Evolutionary conservation across 768 basidiomycete species (phyloP), one percentile per base, ranked within the genome.

Genomic region (Lactarius psammicola): DNA sequence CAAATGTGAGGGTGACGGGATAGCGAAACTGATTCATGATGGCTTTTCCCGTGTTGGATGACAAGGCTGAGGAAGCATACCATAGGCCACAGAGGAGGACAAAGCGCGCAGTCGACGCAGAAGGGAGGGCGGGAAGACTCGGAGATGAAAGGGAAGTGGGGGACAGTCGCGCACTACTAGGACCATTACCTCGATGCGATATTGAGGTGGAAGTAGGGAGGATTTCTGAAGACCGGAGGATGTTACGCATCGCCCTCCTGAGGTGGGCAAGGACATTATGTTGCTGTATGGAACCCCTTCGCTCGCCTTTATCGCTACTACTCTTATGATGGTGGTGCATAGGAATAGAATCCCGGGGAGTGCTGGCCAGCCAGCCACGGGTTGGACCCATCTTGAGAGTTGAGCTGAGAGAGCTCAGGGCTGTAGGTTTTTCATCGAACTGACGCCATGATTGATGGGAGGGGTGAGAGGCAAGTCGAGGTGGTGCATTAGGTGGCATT

Each of bases 31-130:
- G 88, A 70, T 82, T 95, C 71, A 99, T 82, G 77, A 99, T 95
- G 54, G 89, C 85, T 75, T 99, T 99, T 64, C 95, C 97, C 1
- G 96, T 98, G 74, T 98, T 98, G 49, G 94, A 96, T 2, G 94
- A 95, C 59, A 98, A 77, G 1, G 96, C 96, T 7, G 95, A 97
- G 4, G 89, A 87, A 18, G 87, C 83, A 78, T 99, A 99, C 97
- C 97, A 99, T 26, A 98, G 81, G 20, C 80, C 77, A 74, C 97
- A 99, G 38, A 96, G 81, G 62, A 90, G 76, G 56, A 94, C 78
- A 78, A 99, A 98, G 63, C 77, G 80, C 13, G 78, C 31, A 1
- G 78, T 77, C 3, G 81, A 70, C 31, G 68, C 55, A 3, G 76
- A 73, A 11, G 77, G 74, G 23, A 71, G 38, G 17, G 68, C 26